Conservation (phyloP, 2,329 filamentous ascomycete species). For the Fusarium illudens region DNA sequence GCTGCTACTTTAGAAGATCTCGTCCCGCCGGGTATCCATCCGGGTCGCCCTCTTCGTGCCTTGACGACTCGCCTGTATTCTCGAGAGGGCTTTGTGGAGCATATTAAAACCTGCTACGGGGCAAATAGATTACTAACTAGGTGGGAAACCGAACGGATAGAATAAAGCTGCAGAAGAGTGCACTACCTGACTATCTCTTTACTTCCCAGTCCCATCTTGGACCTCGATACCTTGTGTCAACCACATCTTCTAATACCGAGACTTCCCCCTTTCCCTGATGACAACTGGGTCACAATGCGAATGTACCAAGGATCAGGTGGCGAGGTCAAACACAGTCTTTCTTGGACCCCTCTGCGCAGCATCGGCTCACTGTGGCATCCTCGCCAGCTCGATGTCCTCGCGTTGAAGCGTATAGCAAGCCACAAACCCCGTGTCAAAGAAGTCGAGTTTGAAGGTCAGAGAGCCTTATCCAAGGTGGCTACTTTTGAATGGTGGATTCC, state of each 20-base stretch:
- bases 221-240: slow-evolving; percentile 1
- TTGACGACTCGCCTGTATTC: background rate
- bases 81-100: background rate
- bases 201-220: background rate
- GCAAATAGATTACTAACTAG: background rate
- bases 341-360: background rate
- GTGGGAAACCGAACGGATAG: background rate
- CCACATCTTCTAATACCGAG: slow-evolving; percentile 12
- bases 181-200: background rate
- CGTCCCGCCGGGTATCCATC: background rate
- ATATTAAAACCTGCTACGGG: background rate
- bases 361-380: slow-evolving; percentile 12
- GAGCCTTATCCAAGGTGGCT: background rate
- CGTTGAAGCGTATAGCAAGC: background rate
- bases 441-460: slow-evolving; percentile 8
- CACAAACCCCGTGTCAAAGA: slow-evolving; percentile 6
- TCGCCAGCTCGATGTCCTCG: slow-evolving; percentile 6
- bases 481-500: slow-evolving; percentile 4
- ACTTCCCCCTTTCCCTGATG: slow-evolving; percentile 1
- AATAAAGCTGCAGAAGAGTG: background rate
- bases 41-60: background rate
- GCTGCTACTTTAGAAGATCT: background rate
- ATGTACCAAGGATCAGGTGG: background rate
- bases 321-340: background rate
- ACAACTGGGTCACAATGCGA: slow-evolving; percentile 1